A percentile compares a stretch with the other conserved stretches of the same genome.
phyloP scores from a whole-genome alignment of 2,329 filamentous ascomycete genomes.

The Ophiostoma australiae region DNA sequence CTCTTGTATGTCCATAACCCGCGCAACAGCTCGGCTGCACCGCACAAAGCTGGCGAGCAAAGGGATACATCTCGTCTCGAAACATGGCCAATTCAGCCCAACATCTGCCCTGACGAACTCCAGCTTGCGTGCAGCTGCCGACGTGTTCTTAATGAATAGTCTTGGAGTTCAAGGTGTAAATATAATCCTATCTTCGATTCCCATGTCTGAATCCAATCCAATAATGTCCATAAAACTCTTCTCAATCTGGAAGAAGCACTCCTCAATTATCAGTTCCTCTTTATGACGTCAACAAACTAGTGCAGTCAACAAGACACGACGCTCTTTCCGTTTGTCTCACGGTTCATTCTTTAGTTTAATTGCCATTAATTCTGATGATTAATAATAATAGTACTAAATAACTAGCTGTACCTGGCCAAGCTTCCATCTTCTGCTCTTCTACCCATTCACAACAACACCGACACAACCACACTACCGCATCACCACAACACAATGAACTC shows the following conservation, averaged over 20 bases:
- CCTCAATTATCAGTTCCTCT: conserved; percentile 10
- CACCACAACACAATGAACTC: conserved; percentile 6
- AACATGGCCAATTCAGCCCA: neutral
- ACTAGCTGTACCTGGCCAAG: too few species aligned
- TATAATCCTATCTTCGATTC: neutral
- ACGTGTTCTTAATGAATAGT: neutral
- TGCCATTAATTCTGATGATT: neutral
- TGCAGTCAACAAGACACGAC: conserved; percentile 17
- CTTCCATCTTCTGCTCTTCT: neutral
- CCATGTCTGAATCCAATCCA: neutral
- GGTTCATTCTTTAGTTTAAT: neutral
- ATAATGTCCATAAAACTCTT: neutral
- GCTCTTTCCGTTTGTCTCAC: conserved; percentile 18
- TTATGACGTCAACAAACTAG: conserved; percentile 21
- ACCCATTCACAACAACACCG: neutral
- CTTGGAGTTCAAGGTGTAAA: too few species aligned
- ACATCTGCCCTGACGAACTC: neutral
- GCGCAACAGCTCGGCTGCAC: neutral
- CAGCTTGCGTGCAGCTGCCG: neutral
- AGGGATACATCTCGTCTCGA: neutral
- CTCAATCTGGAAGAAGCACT: neutral
- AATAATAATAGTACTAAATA: neutral
- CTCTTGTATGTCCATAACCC: too few species aligned
- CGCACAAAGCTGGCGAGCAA: neutral
- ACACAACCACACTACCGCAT: neutral